Evolutionary conservation across 371 early-diverging fungal genomes (phyloP).

Genomic region (Sporodiniella umbellata): DNA sequence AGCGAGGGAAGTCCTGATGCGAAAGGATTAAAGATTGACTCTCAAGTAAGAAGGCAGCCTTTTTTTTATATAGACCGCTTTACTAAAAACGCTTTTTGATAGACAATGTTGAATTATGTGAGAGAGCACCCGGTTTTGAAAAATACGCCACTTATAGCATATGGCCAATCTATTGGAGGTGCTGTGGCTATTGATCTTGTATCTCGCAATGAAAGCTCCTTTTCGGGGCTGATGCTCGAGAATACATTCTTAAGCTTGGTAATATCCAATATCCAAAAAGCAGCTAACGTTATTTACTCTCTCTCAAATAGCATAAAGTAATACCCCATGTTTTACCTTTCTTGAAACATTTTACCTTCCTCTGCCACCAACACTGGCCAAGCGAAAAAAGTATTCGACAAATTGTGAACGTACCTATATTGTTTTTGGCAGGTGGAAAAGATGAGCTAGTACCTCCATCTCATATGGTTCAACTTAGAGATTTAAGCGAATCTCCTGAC

Average conservation of each 20-base stretch:
- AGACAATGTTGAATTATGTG: constrained; percentile 84
- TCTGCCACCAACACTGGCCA: constrained; percentile 90
- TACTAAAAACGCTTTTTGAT: constrained; percentile 1
- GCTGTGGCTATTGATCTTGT: constrained; percentile 92
- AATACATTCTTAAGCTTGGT: constrained; percentile 93
- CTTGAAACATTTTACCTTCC: constrained; percentile 65
- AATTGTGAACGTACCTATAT: constrained; percentile 71
- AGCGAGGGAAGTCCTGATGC: constrained; percentile 87
- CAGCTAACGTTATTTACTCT: not conserved
- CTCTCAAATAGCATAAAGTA: constrained; percentile 64
- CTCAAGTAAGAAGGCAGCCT: constrained; percentile 55
- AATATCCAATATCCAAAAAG: constrained; percentile 10
- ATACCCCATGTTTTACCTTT: constrained; percentile 85
- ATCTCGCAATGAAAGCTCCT: constrained; percentile 68
- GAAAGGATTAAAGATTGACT: constrained; percentile 83
- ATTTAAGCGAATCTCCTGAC: constrained; percentile 51
- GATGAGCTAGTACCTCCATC: constrained; percentile 89
- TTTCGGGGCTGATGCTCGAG: constrained; percentile 87
- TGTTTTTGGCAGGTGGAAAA: constrained; percentile 78
- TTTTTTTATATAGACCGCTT: not conserved
- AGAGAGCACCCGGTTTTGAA: constrained; percentile 65
- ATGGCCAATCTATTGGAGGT: constrained; percentile 97
- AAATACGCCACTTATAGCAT: constrained; percentile 77
- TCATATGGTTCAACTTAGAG: constrained; percentile 80
- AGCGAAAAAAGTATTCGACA: constrained; percentile 71